A percentile compares a stretch with the other conserved stretches of the same genome.
phyloP scores from a whole-genome alignment of 1,284 basidiomycete species.

The Pseudozyma flocculosa region DNA sequence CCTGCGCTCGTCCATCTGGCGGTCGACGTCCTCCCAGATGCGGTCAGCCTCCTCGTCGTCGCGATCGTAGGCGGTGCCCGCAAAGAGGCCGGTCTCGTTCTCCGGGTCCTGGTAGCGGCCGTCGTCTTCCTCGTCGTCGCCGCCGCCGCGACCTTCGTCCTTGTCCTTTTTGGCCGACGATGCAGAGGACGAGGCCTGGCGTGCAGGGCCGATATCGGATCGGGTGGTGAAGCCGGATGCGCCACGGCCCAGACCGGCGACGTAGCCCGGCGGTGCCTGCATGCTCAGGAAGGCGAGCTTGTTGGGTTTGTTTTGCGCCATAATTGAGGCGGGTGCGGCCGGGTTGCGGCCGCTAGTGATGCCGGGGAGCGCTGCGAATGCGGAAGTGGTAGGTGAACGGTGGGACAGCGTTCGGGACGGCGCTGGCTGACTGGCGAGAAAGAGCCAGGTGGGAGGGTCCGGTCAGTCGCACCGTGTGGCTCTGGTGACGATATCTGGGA shows the following conservation, averaged over 20 bases:
- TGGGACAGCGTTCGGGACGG: too few species aligned
- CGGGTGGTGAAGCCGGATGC: slow-evolving; percentile 98
- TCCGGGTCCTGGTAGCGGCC: slow-evolving; percentile 93
- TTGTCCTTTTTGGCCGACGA: slow-evolving; percentile 5
- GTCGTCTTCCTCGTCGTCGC: slow-evolving; percentile 67
- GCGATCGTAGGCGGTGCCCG: slow-evolving; percentile 90
- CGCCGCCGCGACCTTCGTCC: slow-evolving; percentile 12
- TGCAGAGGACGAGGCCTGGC: slow-evolving; percentile 68
- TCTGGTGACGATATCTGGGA: too few species aligned
- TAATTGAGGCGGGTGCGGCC: too few species aligned
- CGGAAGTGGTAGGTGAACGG: too few species aligned
- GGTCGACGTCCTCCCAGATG: slow-evolving; percentile 88
- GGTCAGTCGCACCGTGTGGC: too few species aligned
- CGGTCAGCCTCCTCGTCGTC: slow-evolving; percentile 97
- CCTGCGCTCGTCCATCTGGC: slow-evolving; percentile 83
- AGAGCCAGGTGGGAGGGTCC: too few species aligned
- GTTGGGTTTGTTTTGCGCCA: slow-evolving; percentile 40
- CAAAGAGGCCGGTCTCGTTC: slow-evolving; percentile 93
- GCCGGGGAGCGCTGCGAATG: too few species aligned
- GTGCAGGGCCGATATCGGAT: slow-evolving; percentile 96
- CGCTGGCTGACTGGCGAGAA: too few species aligned
- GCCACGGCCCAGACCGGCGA: slow-evolving; percentile 57
- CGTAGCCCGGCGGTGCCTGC: slow-evolving; percentile 55
- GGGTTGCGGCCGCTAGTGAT: too few species aligned
- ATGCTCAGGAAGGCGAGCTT: slow-evolving; percentile 52